Evolutionary conservation across 1,139 yeast genomes (phyloP).

Genomic region (Citeromyces hawaiiensis): DNA sequence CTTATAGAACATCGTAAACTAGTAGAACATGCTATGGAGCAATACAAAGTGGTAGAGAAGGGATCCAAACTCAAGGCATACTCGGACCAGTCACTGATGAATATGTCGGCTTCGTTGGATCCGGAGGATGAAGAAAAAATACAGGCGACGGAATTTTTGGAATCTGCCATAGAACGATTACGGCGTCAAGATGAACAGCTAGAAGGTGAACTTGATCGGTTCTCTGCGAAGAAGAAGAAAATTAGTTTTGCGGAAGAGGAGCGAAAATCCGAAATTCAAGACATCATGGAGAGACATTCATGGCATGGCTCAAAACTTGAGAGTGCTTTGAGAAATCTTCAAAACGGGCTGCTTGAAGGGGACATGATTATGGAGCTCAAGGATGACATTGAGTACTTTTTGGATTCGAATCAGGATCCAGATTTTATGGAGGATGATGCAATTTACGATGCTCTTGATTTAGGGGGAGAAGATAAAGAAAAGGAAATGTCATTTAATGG

Average conservation of each 20-base stretch:
- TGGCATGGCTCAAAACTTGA: slow-evolving; percentile 60
- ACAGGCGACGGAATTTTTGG: slow-evolving; percentile 48
- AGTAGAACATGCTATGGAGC: slow-evolving; percentile 74
- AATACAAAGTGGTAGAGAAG: slow-evolving; percentile 66
- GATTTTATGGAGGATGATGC: slow-evolving; percentile 71
- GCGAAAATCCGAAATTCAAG: slow-evolving; percentile 33
- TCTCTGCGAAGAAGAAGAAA: slow-evolving; percentile 31
- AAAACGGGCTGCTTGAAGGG: slow-evolving; percentile 51
- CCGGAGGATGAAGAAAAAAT: slow-evolving; percentile 44
- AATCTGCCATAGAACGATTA: slow-evolving; percentile 47
- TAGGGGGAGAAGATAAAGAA: slow-evolving; percentile 16
- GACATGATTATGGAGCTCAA: slow-evolving; percentile 45
- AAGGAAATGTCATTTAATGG: not conserved
- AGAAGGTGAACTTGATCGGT: slow-evolving; percentile 46
- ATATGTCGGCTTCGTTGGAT: slow-evolving; percentile 22
- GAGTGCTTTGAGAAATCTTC: slow-evolving; percentile 44
- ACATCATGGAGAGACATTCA: slow-evolving; percentile 25
- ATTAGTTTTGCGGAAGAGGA: slow-evolving; percentile 37
- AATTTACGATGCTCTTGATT: slow-evolving; percentile 53
- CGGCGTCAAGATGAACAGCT: slow-evolving; percentile 48
- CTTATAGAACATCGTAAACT: slow-evolving; percentile 48
- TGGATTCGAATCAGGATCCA: slow-evolving; percentile 59
- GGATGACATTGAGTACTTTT: slow-evolving; percentile 61
- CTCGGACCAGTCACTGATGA: slow-evolving; percentile 42
- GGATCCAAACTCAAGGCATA: slow-evolving; percentile 65